A percentile compares a stretch with the other conserved stretches of the same genome.
phyloP scores from a whole-genome alignment of 2,329 filamentous ascomycete species.

The Paecilomyces formosus region DNA sequence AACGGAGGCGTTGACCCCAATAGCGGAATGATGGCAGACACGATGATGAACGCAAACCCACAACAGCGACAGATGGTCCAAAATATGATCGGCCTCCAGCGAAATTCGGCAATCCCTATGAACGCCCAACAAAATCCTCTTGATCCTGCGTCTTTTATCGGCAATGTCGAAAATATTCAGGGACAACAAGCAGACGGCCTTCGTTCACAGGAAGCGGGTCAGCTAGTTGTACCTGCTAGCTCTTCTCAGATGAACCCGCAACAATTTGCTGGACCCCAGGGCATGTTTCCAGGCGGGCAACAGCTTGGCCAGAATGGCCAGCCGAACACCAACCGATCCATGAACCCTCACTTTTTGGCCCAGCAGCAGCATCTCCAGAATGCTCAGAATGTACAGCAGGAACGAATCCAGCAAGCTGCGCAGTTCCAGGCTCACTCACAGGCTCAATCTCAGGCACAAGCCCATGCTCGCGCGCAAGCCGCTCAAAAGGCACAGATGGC shows the following conservation, averaged over 20 bases:
- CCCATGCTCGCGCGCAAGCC: conserved; percentile 34
- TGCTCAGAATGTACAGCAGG: conserved; percentile 36
- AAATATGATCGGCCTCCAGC: conserved; percentile 32
- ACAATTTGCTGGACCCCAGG: conserved; percentile 33
- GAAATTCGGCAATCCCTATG: conserved; percentile 27
- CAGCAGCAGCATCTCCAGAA: conserved; percentile 37
- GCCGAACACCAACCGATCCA: conserved; percentile 26
- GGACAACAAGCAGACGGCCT: conserved; percentile 56
- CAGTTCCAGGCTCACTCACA: conserved; percentile 31
- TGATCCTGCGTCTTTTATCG: conserved; percentile 32
- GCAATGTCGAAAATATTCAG: conserved; percentile 48
- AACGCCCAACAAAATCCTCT: conserved; percentile 24
- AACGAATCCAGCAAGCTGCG: conserved; percentile 26
- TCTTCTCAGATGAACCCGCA: conserved; percentile 44
- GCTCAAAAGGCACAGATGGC: conserved; percentile 40
- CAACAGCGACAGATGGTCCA: conserved; percentile 36
- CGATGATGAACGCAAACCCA: conserved; percentile 26
- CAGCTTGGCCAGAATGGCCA: conserved; percentile 33
- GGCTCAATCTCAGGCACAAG: conserved; percentile 31
- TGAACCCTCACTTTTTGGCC: conserved; percentile 33
- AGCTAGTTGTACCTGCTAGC: conserved; percentile 58
- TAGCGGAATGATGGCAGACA: conserved; percentile 27
- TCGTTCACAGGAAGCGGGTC: conserved; percentile 53
- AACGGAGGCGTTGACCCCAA: conserved; percentile 22
- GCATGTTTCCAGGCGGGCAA: conserved; percentile 32